Evolutionary conservation across 2,329 filamentous ascomycete genomes (phyloP).

Genomic region (Daldinia sp.): DNA sequence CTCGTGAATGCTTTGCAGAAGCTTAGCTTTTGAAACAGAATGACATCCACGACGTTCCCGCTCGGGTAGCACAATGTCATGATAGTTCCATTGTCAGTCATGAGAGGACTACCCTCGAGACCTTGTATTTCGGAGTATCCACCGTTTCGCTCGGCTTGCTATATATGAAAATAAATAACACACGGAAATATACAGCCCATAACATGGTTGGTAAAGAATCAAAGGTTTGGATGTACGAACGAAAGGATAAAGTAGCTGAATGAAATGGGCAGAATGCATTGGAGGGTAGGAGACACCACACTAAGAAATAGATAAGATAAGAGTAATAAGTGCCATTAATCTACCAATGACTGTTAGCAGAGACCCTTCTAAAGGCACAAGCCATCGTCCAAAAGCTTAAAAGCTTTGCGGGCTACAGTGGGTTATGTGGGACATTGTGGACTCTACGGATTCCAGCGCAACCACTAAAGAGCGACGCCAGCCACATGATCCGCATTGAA

Average conservation of each 20-base stretch:
- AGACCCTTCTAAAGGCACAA: background rate
- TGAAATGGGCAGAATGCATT: background rate
- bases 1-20: conserved; percentile 22
- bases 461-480: conserved; percentile 17
- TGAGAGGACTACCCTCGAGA: conserved; percentile 1
- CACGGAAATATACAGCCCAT: background rate
- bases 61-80: conserved; percentile 8
- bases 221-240: background rate
- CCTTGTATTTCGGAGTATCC: background rate
- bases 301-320: conserved; percentile 3
- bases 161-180: background rate
- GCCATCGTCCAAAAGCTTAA: background rate
- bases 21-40: conserved; percentile 7
- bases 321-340: background rate
- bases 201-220: background rate
- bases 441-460: background rate
- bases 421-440: conserved; percentile 2
- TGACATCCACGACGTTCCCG: conserved; percentile 1
- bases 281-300: background rate
- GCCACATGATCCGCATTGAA: conserved; percentile 29
- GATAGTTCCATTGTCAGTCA: background rate
- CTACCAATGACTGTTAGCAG: background rate
- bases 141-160: background rate
- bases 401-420: background rate
- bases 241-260: background rate